phyloP scores from a whole-genome alignment of 768 basidiomycete species.

The Crepidotus variabilis region DNA sequence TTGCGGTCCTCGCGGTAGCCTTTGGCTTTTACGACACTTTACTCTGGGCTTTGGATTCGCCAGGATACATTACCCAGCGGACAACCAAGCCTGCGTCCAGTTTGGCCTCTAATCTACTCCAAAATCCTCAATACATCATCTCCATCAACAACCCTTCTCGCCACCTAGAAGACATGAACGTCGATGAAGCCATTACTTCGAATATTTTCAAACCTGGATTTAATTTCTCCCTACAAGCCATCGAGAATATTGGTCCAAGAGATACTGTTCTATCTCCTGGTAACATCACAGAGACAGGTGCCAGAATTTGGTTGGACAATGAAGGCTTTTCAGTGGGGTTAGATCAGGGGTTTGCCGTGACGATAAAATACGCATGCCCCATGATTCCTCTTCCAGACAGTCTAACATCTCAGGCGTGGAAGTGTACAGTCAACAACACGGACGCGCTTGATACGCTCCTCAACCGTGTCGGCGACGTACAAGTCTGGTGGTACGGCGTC shows the following conservation, averaged over 20 bases:
- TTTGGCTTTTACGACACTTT: conserved; percentile 17
- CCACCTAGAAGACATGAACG: conserved; percentile 8
- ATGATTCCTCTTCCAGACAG: neutral
- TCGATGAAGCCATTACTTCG: conserved; percentile 11
- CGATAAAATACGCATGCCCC: neutral
- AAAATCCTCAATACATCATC: conserved; percentile 11
- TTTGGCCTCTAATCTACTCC: conserved; percentile 7
- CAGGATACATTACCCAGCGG: conserved; percentile 14
- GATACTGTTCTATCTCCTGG: conserved; percentile 5
- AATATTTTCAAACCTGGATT: conserved; percentile 14
- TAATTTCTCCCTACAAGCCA: conserved; percentile 16
- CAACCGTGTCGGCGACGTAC: conserved; percentile 8
- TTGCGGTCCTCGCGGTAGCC: conserved; percentile 7
- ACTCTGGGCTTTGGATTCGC: conserved; percentile 18
- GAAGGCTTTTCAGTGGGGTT: conserved; percentile 15
- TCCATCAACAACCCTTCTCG: conserved; percentile 11
- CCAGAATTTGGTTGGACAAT: conserved; percentile 16
- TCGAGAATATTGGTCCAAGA: neutral
- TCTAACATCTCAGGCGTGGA: conserved; percentile 3
- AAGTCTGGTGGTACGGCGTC: conserved; percentile 14
- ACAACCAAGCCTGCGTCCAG: neutral
- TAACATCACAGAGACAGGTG: neutral
- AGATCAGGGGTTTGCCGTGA: conserved; percentile 5
- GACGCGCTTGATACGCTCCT: conserved; percentile 4
- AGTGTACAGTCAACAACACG: conserved; percentile 6